Conservation (phyloP, 208 protist genomes). For the Leishmania turanica region DNA sequence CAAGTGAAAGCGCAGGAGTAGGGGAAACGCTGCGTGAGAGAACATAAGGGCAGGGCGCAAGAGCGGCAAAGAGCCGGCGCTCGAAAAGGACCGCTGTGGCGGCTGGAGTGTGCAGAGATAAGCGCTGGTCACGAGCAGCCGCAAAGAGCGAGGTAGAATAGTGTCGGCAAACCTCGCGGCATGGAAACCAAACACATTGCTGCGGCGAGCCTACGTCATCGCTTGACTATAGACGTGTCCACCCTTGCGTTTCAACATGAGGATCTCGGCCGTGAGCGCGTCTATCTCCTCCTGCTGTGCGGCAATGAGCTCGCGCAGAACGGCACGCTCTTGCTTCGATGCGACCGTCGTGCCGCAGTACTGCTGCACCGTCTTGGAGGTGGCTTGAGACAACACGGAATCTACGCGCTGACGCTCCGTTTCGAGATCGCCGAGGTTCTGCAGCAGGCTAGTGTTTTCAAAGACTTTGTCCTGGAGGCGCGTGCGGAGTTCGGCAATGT, state of each 20-base stretch:
- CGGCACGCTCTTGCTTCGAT: constrained; percentile 76
- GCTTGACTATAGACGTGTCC: constrained; percentile 89
- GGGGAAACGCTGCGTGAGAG: neutral
- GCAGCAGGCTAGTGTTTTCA: constrained; percentile 89
- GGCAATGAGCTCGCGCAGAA: constrained; percentile 85
- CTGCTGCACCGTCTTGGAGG: constrained; percentile 72
- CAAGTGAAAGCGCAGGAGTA: neutral
- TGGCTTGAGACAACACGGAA: constrained; percentile 63
- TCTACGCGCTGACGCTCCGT: constrained; percentile 81
- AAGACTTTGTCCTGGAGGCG: constrained; percentile 63
- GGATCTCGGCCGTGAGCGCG: constrained; percentile 90
- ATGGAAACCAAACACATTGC: neutral
- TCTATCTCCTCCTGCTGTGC: constrained; percentile 94
- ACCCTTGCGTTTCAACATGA: constrained; percentile 93
- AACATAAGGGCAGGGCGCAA: neutral
- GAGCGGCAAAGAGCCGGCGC: neutral
- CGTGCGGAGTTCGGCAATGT: constrained; percentile 72
- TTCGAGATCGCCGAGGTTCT: constrained; percentile 84
- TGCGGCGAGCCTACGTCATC: constrained; percentile 24
- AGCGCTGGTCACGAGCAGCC: neutral
- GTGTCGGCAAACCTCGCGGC: neutral
- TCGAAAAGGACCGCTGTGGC: neutral
- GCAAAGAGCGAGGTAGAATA: neutral
- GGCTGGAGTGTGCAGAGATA: neutral
- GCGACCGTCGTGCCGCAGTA: constrained; percentile 74